Conservation (phyloP, 768 basidiomycete genomes). For the Mycena filopes region DNA sequence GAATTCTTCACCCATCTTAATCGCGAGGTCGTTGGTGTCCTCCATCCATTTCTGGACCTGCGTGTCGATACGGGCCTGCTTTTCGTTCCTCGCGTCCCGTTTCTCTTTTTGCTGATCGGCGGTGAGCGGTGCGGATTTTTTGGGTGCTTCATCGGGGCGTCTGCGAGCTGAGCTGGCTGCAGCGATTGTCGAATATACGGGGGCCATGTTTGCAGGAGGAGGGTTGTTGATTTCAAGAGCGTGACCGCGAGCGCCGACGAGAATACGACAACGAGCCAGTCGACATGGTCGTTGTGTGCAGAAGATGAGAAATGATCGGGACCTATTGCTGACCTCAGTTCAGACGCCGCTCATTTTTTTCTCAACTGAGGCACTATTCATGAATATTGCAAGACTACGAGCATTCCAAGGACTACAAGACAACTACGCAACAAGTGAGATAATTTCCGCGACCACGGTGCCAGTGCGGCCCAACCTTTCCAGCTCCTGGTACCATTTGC, state of each 20-base stretch:
- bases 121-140: constrained; percentile 8
- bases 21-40: background rate
- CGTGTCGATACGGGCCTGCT: background rate
- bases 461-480: background rate
- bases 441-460: too few species aligned
- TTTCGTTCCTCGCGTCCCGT: background rate
- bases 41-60: constrained; percentile 1
- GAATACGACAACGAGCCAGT: too few species aligned
- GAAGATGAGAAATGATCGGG: too few species aligned
- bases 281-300: too few species aligned
- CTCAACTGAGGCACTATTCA: too few species aligned
- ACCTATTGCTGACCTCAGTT: too few species aligned
- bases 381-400: too few species aligned
- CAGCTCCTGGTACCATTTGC: constrained; percentile 9
- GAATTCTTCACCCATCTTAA: background rate
- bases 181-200: background rate
- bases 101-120: constrained; percentile 3
- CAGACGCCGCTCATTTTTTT: too few species aligned
- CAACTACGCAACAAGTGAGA: too few species aligned
- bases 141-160: background rate
- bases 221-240: background rate
- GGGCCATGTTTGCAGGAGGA: background rate
- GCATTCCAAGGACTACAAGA: too few species aligned
- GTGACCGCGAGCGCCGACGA: background rate
- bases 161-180: background rate